A percentile compares a stretch with the other conserved stretches of the same genome.
Evolutionary conservation across 495 filamentous ascomycete species (phyloP).

Genomic region (Talaromyces wortmannii): DNA sequence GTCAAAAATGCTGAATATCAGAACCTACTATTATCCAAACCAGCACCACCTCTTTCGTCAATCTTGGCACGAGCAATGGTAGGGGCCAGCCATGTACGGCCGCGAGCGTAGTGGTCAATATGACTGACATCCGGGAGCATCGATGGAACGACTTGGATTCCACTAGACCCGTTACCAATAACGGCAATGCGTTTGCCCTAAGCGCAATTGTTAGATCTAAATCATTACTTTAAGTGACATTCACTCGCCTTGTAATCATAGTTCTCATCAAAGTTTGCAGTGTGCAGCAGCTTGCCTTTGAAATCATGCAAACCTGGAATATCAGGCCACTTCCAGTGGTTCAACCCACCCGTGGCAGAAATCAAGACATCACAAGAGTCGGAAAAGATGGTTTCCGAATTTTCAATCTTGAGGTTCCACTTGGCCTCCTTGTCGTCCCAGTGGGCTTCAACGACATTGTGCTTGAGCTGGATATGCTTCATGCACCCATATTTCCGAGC

Average conservation of each 20-base stretch:
- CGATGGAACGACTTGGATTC: slow-evolving; percentile 53
- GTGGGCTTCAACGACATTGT: slow-evolving; percentile 22
- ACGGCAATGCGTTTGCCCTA: slow-evolving; percentile 44
- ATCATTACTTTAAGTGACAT: not conserved
- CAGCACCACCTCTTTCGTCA: slow-evolving; percentile 16
- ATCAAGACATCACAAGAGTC: slow-evolving; percentile 52
- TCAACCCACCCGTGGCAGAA: slow-evolving; percentile 49
- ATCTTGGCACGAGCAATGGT: slow-evolving; percentile 26
- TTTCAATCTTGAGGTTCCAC: slow-evolving; percentile 45
- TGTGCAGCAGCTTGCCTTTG: slow-evolving; percentile 48
- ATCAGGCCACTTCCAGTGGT: slow-evolving; percentile 48
- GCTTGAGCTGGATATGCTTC: slow-evolving; percentile 31
- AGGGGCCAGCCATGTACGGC: slow-evolving; percentile 36
- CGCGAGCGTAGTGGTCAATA: slow-evolving; percentile 36
- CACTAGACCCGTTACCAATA: slow-evolving; percentile 46
- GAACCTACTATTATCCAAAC: slow-evolving; percentile 27
- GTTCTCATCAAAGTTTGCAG: slow-evolving; percentile 41
- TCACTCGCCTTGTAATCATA: slow-evolving; percentile 23
- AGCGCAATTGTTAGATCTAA: slow-evolving; percentile 12
- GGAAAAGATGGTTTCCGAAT: slow-evolving; percentile 22
- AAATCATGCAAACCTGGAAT: slow-evolving; percentile 48
- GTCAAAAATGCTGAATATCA: not conserved
- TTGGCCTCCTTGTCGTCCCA: slow-evolving; percentile 32
- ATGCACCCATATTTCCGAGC: slow-evolving; percentile 33
- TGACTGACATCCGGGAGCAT: slow-evolving; percentile 46